Percentiles rank a stretch among this genome's conserved stretches.
phyloP scores from a whole-genome alignment of 2,329 filamentous ascomycete species.

The Cadophora malorum region DNA sequence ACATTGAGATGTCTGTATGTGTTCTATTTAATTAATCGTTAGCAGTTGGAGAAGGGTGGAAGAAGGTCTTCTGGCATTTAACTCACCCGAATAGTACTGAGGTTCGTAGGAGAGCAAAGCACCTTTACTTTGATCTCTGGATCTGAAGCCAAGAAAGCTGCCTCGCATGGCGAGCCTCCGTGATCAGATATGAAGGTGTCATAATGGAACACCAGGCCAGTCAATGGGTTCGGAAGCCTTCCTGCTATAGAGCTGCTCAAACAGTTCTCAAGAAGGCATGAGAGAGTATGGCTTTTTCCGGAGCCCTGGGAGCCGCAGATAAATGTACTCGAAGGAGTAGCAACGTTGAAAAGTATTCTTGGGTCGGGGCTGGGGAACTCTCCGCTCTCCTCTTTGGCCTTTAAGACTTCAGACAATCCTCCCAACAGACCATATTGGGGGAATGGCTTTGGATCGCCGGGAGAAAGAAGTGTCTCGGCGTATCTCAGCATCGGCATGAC shows the following conservation, averaged over 20 bases:
- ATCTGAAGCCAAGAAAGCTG: constrained; percentile 57
- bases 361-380: constrained; percentile 32
- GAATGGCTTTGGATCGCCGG: not conserved
- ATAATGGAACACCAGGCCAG: constrained; percentile 63
- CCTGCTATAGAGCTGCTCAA: constrained; percentile 49
- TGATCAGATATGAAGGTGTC: constrained; percentile 52
- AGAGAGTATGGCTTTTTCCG: constrained; percentile 66
- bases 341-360: constrained; percentile 57
- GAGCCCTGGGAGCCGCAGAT: constrained; percentile 69
- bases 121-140: constrained; percentile 54
- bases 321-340: constrained; percentile 63
- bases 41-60: not conserved
- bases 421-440: constrained; percentile 7
- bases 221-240: constrained; percentile 53
- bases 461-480: constrained; percentile 3
- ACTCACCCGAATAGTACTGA: constrained; percentile 47
- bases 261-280: constrained; percentile 60
- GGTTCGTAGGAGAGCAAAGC: constrained; percentile 58
- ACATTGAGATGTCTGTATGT: constrained; percentile 52
- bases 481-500: constrained; percentile 9
- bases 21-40: constrained; percentile 19
- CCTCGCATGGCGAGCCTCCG: constrained; percentile 54
- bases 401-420: not conserved
- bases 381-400: constrained; percentile 3
- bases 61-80: not conserved